Evolutionary conservation across 2,329 filamentous ascomycete genomes (phyloP).

Genomic region (Clonostachys sp.): DNA sequence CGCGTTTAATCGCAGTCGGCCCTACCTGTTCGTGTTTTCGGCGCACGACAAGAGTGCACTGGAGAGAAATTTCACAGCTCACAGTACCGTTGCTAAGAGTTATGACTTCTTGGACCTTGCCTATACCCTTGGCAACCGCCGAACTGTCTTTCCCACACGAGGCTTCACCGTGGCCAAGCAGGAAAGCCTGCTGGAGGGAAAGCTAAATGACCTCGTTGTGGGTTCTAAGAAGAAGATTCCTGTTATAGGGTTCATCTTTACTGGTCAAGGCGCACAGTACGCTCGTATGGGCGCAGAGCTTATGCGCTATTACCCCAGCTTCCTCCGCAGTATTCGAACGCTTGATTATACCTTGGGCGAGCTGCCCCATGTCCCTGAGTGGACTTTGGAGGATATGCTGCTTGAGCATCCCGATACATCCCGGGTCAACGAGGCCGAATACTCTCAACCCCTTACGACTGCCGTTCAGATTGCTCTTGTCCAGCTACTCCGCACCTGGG

Average conservation of each 20-base stretch:
- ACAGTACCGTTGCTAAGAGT: constrained; percentile 3
- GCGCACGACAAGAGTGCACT: constrained; percentile 11
- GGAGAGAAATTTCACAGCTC: constrained; percentile 6
- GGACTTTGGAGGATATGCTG: background rate
- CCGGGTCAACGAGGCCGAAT: constrained; percentile 22
- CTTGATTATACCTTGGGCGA: background rate
- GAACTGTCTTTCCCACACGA: too few species aligned
- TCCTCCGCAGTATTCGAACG: constrained; percentile 5
- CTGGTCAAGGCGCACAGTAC: constrained; percentile 37
- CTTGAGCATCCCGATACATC: constrained; percentile 7
- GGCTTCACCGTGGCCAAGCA: too few species aligned
- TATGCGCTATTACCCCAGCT: constrained; percentile 20
- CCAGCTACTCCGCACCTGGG: constrained; percentile 26
- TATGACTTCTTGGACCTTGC: constrained; percentile 5
- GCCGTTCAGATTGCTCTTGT: constrained; percentile 35
- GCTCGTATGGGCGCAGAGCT: constrained; percentile 35
- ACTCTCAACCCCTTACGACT: constrained; percentile 35
- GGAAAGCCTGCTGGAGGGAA: too few species aligned
- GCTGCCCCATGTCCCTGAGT: background rate
- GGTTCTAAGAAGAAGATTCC: constrained; percentile 8
- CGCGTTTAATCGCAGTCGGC: constrained; percentile 6
- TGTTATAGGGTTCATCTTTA: constrained; percentile 32
- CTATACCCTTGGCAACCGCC: constrained; percentile 8
- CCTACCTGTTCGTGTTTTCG: constrained; percentile 13
- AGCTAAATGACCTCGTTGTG: too few species aligned